Evolutionary conservation across 768 basidiomycete species (phyloP), one percentile per base, ranked within the genome.

Genomic region (Calvatia gigantea): DNA sequence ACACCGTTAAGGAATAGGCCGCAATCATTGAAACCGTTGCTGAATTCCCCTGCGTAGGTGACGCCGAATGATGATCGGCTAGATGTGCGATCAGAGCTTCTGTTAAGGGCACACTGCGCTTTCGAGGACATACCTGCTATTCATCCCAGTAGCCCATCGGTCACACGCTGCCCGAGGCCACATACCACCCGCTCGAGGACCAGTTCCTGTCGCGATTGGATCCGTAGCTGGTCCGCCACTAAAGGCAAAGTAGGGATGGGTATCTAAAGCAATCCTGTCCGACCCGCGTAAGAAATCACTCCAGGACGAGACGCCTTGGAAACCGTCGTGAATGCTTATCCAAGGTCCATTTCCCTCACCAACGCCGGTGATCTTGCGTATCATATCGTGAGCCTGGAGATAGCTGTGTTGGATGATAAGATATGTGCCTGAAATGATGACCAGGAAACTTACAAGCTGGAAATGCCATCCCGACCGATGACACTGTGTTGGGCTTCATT

Each of bases 21-120:
- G 61, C 89, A 91, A 51, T 82, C 76, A 62, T 88, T 90, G 67
- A 74, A 77, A 11, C 83, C 89, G 15, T 80, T 77, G 59, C 86
- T 87, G 68, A 83, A 94, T 71, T 95, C 93, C 45, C 90, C 93
- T 1, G 86, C 85, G 39, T 85, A 64, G 15, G 86, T 85, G 43
- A 93, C 70, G 11, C 93, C 93, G 64, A 91, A 91, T 4, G 62
- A 58, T 37, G 62, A 61, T 63, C 75, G 65, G 58, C 77, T 80
- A 61, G 38, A 57, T n/a, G n/a, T n/a, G n/a, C n/a, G n/a, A 23
- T 42, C 37, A 51, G 42, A 41, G 6, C 11, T 60, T 60, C 39
- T 61, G 60, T 19, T 9, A 39, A 49, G 46, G 47, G 51, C 54
- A 17, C 4, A 31, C n/a, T 49, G 14, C 61, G 51, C 78, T 76